Percentiles rank a stretch among this genome's conserved stretches.
phyloP scores from a whole-genome alignment of 495 filamentous ascomycete species.

The Penicillium turbatum region DNA sequence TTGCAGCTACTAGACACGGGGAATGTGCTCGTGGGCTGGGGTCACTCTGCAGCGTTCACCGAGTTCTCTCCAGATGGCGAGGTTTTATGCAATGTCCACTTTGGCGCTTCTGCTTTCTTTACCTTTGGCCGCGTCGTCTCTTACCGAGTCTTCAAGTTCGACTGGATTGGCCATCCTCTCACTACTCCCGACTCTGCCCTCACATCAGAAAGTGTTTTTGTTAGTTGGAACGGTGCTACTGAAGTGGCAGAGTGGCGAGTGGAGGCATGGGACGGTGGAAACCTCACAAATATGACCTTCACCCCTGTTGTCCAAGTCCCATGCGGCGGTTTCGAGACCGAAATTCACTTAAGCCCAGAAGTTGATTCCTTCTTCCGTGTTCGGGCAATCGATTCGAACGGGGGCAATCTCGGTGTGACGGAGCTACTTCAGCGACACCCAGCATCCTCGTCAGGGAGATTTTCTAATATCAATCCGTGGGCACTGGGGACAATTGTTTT shows the following conservation, averaged over 20 bases:
- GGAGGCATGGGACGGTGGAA: slow-evolving; percentile 27
- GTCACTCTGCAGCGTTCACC: slow-evolving; percentile 50
- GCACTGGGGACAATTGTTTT: slow-evolving; percentile 6
- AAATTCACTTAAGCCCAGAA: slow-evolving; percentile 7
- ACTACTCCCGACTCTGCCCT: slow-evolving; percentile 27
- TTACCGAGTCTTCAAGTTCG: slow-evolving; percentile 33
- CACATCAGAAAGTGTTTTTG: slow-evolving; percentile 27
- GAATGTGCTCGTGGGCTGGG: slow-evolving; percentile 56
- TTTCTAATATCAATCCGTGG: neutral
- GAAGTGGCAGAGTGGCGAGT: slow-evolving; percentile 38
- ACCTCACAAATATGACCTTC: slow-evolving; percentile 18
- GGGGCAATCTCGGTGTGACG: slow-evolving; percentile 15
- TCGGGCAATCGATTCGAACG: slow-evolving; percentile 12
- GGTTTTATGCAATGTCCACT: slow-evolving; percentile 42
- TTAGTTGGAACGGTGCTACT: slow-evolving; percentile 47
- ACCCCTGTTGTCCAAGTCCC: slow-evolving; percentile 5
- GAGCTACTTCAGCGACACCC: slow-evolving; percentile 6
- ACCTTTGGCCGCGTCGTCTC: slow-evolving; percentile 37
- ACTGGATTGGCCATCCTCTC: slow-evolving; percentile 35
- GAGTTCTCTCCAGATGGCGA: slow-evolving; percentile 52
- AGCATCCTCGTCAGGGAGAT: neutral
- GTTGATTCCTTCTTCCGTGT: slow-evolving; percentile 18
- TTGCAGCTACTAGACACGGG: slow-evolving; percentile 51
- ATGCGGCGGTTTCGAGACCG: slow-evolving; percentile 23
- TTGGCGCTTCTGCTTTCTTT: slow-evolving; percentile 36